Conservation (phyloP, 1,284 basidiomycete species). For the Meira miltonrushii region DNA sequence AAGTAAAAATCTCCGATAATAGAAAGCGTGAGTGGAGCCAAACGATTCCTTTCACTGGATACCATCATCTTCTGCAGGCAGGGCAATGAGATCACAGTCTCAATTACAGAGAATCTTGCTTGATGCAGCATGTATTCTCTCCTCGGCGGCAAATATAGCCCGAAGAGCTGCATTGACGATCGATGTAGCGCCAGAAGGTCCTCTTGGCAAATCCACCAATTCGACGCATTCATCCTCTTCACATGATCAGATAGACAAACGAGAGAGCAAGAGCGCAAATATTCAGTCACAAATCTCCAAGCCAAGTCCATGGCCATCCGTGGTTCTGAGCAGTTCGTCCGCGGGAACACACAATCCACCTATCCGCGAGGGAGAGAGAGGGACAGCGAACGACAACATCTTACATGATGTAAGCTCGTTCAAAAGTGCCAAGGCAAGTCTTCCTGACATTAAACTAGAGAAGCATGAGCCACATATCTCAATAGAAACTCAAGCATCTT, state of each 20-base stretch:
- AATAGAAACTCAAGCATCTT: not conserved
- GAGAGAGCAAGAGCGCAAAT: not conserved
- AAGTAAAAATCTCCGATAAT: not conserved
- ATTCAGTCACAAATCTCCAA: not conserved
- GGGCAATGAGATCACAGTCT: not conserved
- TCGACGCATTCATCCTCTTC: not conserved
- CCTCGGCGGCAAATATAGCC: constrained; percentile 6
- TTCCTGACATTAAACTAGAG: too few relatives aligned
- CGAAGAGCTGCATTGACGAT: not conserved
- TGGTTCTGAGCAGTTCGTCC: not conserved
- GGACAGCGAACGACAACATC: too few relatives aligned
- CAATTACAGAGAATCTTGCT: constrained; percentile 4
- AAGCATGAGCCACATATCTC: not conserved
- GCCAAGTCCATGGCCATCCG: not conserved
- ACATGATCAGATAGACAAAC: not conserved
- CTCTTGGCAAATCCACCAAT: too few relatives aligned
- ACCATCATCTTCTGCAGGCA: too few relatives aligned
- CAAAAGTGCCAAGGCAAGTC: too few relatives aligned
- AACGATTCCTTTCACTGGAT: too few relatives aligned
- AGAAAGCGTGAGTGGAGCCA: not conserved
- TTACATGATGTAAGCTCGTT: too few relatives aligned
- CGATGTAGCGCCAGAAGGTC: not conserved
- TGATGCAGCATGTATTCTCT: constrained; percentile 2
- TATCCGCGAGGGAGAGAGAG: not conserved
- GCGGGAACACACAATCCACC: not conserved